Percentiles rank a stretch among this genome's conserved stretches.
Evolutionary conservation across 148 eudicot species (phyloP).

Genomic region (Dysphania ambrosioides): DNA sequence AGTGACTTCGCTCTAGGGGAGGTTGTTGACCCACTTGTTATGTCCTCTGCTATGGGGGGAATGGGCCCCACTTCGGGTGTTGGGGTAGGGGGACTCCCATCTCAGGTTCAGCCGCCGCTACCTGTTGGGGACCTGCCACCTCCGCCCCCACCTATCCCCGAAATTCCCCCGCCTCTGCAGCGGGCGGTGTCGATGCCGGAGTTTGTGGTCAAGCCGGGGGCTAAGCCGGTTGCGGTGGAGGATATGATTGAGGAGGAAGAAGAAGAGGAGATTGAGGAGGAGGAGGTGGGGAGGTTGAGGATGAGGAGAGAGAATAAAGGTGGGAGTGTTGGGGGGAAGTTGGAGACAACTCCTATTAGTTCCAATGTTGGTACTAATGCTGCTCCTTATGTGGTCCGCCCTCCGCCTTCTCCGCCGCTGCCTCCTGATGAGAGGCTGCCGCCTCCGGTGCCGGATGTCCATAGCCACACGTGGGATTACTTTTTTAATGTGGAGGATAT

Average conservation of each 20-base stretch:
- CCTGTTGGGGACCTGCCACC: slow-evolving; percentile 16
- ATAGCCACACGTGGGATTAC: slow-evolving; percentile 48
- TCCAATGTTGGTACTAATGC: neutral
- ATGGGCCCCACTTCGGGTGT: neutral
- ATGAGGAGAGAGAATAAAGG: slow-evolving; percentile 7
- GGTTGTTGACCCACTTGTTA: slow-evolving; percentile 34
- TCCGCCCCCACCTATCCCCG: slow-evolving; percentile 37
- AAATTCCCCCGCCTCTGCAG: slow-evolving; percentile 37
- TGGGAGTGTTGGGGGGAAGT: slow-evolving; percentile 27
- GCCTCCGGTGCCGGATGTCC: slow-evolving; percentile 39
- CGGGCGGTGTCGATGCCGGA: slow-evolving; percentile 81
- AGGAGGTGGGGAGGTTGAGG: slow-evolving; percentile 18
- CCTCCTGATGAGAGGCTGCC: slow-evolving; percentile 27
- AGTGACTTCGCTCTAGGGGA: slow-evolving; percentile 68
- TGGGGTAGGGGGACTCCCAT: neutral
- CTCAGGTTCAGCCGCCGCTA: slow-evolving; percentile 4
- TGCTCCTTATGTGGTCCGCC: slow-evolving; percentile 9
- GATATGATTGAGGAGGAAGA: slow-evolving; percentile 44
- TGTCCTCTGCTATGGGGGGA: slow-evolving; percentile 17
- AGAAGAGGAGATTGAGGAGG: slow-evolving; percentile 29
- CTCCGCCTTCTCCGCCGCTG: slow-evolving; percentile 38
- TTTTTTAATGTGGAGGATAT: slow-evolving; percentile 54
- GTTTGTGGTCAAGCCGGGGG: slow-evolving; percentile 29
- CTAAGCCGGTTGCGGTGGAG: slow-evolving; percentile 33
- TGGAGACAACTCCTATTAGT: slow-evolving; percentile 13